phyloP scores from a whole-genome alignment of 108 stramenopile genomes.

The Asterionellopsis glacialis region DNA sequence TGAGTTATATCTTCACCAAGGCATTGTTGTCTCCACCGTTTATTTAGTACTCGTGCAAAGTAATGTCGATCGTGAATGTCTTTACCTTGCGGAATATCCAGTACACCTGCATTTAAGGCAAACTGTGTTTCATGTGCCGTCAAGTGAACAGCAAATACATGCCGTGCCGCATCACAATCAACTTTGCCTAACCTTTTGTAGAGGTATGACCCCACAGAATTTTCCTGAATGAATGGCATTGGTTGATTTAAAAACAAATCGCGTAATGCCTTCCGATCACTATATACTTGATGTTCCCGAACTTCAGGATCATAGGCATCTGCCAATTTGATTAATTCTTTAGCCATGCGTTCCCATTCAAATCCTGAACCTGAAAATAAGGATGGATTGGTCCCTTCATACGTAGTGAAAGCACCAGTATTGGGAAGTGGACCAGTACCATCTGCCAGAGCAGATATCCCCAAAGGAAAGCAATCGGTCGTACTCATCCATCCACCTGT shows the following conservation, averaged over 20 bases:
- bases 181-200: too few relatives aligned
- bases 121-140: too few relatives aligned
- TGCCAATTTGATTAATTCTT: background rate
- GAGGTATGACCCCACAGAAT: too few relatives aligned
- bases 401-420: background rate
- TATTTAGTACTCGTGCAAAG: too few relatives aligned
- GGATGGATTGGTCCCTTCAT: background rate
- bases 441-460: background rate
- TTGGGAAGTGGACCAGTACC: conserved; percentile 4
- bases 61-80: too few relatives aligned
- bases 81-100: too few relatives aligned
- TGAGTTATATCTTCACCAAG: too few relatives aligned
- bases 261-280: background rate
- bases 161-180: too few relatives aligned
- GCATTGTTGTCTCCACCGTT: too few relatives aligned
- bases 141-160: too few relatives aligned
- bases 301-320: background rate
- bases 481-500: conserved; percentile 21
- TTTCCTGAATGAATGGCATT: too few relatives aligned
- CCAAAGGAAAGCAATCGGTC: conserved; percentile 14
- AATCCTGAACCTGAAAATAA: conserved; percentile 1
- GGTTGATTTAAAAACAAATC: background rate
- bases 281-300: background rate
- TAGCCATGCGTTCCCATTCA: conserved; percentile 4
- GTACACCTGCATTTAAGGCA: too few relatives aligned